Evolutionary conservation across 495 filamentous ascomycete genomes (phyloP), one percentile per base, ranked within the genome.

Genomic region (Trichocladium uniseriatum): DNA sequence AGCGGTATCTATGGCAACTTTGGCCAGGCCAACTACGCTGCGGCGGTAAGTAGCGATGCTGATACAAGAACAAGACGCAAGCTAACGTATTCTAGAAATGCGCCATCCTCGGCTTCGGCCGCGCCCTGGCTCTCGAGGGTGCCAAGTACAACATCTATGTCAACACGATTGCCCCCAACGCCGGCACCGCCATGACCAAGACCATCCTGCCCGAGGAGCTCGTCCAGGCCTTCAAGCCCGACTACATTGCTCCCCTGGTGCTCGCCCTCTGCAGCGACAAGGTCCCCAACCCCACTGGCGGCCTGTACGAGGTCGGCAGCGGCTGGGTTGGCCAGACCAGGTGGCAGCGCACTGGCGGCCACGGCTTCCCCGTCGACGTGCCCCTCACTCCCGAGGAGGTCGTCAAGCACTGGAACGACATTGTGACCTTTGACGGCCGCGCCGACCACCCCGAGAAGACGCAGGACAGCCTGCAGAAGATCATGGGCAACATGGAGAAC

Each of bases 1-100:
- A 90, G 85, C 63, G 92, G 92, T 69, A 96, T 98, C 70, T 98
- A 98, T 60, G 92, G 92, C 55, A 98, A 95, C 77, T 98, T 98
- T 59, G 92, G 92, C 47, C 92, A 98, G 72, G 89, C 92, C 59
- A 97, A 98, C 74, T 98, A 98, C 67, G 81, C 92, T 44, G 85
- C 91, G 45, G 92, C 94, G 16, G 80, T 84, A 79, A 66, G 80
- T 70, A 11, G 16, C 6, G 5, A 16, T 18, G 14, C 39, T 43
- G 20, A 11, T 28, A 29, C 2, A 24, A n/a, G 13, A 42, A 9
- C 14, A 15, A 21, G 38, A 38, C 44, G 56, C 63, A 51, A 27
- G 41, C 58, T 63, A 19, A 60, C 43, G 21, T 9, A 36, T 46
- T 2, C 31, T 32, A 80, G 77, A 98, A 98, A 80, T 78, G 82